These are phyloP conservation scores for Tillandsia leiboldiana DNA, from an alignment of 176 grass and related monocot species.

Conservation along the genomic window DNA sequence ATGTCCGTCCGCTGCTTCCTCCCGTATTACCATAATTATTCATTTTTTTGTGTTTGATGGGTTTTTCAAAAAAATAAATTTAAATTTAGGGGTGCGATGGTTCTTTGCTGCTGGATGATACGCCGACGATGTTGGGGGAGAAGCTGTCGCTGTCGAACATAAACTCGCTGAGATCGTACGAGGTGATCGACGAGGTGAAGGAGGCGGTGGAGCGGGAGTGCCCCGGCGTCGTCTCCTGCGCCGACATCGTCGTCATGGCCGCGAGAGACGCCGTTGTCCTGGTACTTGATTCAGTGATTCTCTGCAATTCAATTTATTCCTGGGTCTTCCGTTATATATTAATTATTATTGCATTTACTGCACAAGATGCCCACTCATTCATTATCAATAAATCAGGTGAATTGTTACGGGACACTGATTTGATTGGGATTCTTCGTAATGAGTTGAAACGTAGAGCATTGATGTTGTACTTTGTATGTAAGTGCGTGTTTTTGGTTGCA, in stretches of 20 bases:
- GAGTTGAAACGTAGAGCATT: too few species aligned
- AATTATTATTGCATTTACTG: too few species aligned
- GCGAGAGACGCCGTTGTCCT: constrained; percentile 57
- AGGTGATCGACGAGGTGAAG: constrained; percentile 79
- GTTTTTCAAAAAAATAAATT: too few species aligned
- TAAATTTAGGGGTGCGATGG: constrained; percentile 63
- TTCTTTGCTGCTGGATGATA: constrained; percentile 79
- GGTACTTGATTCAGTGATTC: constrained; percentile 28
- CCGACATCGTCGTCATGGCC: constrained; percentile 47
- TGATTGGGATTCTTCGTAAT: too few species aligned
- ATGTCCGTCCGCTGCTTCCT: constrained; percentile 26
- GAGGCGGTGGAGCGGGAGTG: constrained; percentile 50
- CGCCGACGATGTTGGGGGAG: constrained; percentile 60
- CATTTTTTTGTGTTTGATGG: too few species aligned
- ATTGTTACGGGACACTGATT: too few species aligned
- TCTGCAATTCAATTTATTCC: too few species aligned
- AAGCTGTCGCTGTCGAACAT: constrained; percentile 84
- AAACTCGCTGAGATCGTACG: constrained; percentile 77
- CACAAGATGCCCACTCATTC: too few species aligned
- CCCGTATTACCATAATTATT: too few species aligned
- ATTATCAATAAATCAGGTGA: too few species aligned
- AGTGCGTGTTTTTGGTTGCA: neutral
- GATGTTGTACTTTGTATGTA: too few species aligned
- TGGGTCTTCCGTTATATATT: too few species aligned
- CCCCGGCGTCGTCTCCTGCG: constrained; percentile 55